Percentiles rank a stretch among this genome's conserved stretches.
These are phyloP conservation scores for Gamsiella multidivaricata DNA, from an alignment of 192 early-diverging fungal species.

Conservation along the genomic window DNA sequence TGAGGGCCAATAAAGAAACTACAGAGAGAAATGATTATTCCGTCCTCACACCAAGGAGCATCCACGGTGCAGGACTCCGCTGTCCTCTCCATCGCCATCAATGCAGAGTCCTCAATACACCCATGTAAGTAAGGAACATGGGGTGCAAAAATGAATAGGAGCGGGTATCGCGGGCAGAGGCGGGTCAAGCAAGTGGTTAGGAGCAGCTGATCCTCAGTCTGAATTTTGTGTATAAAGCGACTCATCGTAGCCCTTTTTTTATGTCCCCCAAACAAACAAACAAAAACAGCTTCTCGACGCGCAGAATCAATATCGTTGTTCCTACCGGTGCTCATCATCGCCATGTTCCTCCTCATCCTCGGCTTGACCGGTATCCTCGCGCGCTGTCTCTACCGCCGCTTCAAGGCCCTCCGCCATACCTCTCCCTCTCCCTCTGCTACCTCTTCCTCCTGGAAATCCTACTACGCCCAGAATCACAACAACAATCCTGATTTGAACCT, in stretches of 20 bases:
- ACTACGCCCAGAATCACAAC: background rate
- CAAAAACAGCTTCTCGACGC: constrained; percentile 12
- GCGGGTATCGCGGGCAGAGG: too few relatives aligned
- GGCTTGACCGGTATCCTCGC: constrained; percentile 19
- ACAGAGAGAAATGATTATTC: too few relatives aligned
- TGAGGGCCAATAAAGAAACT: too few relatives aligned
- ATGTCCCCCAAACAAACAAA: constrained; percentile 7
- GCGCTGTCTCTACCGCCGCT: constrained; percentile 35
- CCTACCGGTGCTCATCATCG: constrained; percentile 25
- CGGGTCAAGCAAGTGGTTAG: too few relatives aligned
- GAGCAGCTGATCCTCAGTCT: too few relatives aligned
- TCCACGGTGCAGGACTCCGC: too few relatives aligned
- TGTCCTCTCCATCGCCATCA: too few relatives aligned
- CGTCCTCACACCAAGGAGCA: too few relatives aligned
- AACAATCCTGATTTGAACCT: background rate
- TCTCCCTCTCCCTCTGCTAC: constrained; percentile 16
- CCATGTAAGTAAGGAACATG: too few relatives aligned
- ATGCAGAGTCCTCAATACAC: too few relatives aligned
- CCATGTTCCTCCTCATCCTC: constrained; percentile 25
- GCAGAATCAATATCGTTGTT: constrained; percentile 32
- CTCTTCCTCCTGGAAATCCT: constrained; percentile 21
- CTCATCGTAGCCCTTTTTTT: background rate
- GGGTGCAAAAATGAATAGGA: too few relatives aligned
- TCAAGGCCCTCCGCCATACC: constrained; percentile 23
- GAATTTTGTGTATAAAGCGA: too few relatives aligned